Conservation (phyloP, 2,329 filamentous ascomycete species). For the Dothideomycetidae sp. region DNA sequence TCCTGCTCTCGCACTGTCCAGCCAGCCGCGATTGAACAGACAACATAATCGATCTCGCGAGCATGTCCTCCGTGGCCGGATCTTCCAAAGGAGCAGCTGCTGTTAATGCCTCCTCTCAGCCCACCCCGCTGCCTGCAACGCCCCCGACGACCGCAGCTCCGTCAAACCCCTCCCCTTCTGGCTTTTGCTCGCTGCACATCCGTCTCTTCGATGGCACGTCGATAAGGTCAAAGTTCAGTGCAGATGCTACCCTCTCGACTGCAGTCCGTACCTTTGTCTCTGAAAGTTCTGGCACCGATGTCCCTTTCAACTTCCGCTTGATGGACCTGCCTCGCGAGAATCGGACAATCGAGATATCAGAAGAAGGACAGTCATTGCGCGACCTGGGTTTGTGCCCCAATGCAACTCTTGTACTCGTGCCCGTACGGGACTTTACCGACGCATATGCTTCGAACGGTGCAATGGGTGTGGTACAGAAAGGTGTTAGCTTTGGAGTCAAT, state of each 20-base stretch:
- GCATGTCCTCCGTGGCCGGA: conserved; percentile 8
- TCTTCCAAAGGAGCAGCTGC: conserved; percentile 7
- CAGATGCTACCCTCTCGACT: conserved; percentile 44
- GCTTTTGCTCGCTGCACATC: conserved; percentile 45
- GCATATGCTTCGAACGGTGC: conserved; percentile 36
- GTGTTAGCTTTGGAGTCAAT: conserved; percentile 23
- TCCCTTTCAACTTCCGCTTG: conserved; percentile 70
- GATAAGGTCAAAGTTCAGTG: conserved; percentile 53
- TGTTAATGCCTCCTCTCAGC: conserved; percentile 1
- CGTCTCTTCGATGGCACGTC: conserved; percentile 73
- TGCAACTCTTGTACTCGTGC: conserved; percentile 69
- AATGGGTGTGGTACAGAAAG: conserved; percentile 16
- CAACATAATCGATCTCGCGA: too few species aligned
- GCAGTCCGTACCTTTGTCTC: conserved; percentile 71
- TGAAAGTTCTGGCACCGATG: conserved; percentile 26
- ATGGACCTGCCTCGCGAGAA: conserved; percentile 68
- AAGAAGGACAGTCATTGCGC: conserved; percentile 54
- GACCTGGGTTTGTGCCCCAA: conserved; percentile 63
- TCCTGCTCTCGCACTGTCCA: too few species aligned
- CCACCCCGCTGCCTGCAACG: conserved; percentile 11
- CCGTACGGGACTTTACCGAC: conserved; percentile 46
- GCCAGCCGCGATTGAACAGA: too few species aligned
- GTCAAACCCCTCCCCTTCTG: background rate
- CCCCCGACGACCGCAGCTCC: conserved; percentile 9
- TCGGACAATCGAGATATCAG: conserved; percentile 55